Base-by-base conservation (phyloP, 345 rosid species). In the Trapa incisa region DNA sequence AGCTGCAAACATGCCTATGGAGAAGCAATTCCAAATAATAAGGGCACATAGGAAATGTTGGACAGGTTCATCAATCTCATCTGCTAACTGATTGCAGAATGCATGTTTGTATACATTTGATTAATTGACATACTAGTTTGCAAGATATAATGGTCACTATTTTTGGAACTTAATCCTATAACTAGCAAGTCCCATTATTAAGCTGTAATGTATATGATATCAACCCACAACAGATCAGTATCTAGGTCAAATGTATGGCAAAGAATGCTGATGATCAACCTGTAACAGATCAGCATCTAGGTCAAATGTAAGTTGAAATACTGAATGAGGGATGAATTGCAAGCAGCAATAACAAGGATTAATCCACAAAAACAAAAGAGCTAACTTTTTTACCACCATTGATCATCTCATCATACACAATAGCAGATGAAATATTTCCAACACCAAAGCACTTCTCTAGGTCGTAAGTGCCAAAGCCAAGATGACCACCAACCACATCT, bases 381-480 rank as follows among this genome's bases (percentile, higher is more conserved):
- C 11, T 10, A 32, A 57, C 37, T 29, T 29, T 32, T 29, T 67
- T 67, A 69, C 70, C 66, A 50, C 66, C 62, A 0, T 64, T 32
- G 61, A 66, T 57, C 65, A 65, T 73, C 41, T 65, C 72, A 60
- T 69, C 76, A 47, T 73, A 65, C 53, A 68, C 69, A 45, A 69
- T 47, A 57, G 69, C 65, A 47, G 53, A 68, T 47, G 76, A 73
- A 43, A 73, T 38, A 56, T 65, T 73, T 39, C 69, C 71, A 64
- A 63, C 71, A 68, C 57, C 60, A 60, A 73, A 69, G 76, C 76
- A 73, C 56, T 73, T 73, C 5, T 61, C 65, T 11, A 65, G 60
- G 29, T 68, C 71, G 5, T 53, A 68, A 29, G 72, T 69, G 65
- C 72, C 69, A 47, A 73, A 73, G 56, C 65, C 65, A 37, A 68